Conservation (phyloP, 495 filamentous ascomycete species). For the Penicillium steckii region DNA sequence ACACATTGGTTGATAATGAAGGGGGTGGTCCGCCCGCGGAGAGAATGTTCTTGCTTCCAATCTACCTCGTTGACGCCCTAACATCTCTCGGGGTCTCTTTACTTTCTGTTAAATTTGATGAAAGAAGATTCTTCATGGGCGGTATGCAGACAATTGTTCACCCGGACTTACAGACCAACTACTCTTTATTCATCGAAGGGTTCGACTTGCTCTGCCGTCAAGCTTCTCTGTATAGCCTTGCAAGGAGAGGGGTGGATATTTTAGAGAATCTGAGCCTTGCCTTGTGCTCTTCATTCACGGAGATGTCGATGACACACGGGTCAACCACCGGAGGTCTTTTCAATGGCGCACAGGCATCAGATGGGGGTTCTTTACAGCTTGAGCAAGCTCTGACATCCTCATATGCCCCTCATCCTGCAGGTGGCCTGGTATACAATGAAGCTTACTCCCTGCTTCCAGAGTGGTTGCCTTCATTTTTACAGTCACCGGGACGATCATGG, state of each 20-base stretch:
- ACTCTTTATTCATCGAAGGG: neutral
- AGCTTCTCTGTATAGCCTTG: neutral
- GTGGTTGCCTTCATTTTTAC: neutral
- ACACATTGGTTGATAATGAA: neutral
- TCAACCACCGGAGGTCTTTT: neutral
- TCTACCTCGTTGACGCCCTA: slow-evolving; percentile 1
- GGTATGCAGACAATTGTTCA: neutral
- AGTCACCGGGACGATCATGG: neutral
- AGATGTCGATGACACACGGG: neutral
- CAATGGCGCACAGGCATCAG: neutral
- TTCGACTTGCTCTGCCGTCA: neutral
- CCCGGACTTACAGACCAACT: neutral
- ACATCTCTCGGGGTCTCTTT: neutral
- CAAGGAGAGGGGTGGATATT: neutral
- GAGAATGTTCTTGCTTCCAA: slow-evolving; percentile 1
- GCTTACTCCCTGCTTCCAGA: neutral
- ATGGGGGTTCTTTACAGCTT: neutral
- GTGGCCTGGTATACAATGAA: neutral
- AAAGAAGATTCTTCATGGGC: neutral
- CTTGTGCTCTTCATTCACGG: neutral
- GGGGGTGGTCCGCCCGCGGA: neutral
- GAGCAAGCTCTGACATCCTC: neutral
- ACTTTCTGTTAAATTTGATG: neutral
- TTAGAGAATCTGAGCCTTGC: neutral
- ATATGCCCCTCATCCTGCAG: neutral